Evolutionary conservation across 2,329 filamentous ascomycete genomes (phyloP).

Genomic region (Microdochium nivale): DNA sequence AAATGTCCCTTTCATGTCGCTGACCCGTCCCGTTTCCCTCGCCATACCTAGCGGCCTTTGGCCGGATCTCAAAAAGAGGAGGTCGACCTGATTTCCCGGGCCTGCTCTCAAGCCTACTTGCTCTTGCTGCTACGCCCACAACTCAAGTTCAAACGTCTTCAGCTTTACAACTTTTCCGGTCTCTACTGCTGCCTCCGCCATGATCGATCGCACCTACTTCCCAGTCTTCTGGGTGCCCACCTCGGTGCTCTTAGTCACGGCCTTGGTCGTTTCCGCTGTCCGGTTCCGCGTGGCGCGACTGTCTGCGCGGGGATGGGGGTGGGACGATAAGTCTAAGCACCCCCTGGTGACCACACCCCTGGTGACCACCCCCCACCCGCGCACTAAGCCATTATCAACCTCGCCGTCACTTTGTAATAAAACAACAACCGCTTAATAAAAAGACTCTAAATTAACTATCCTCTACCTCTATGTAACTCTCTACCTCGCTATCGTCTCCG

Average conservation of each 20-base stretch:
- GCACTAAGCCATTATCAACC: too few species aligned
- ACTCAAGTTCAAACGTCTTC: background rate
- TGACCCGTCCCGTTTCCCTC: background rate
- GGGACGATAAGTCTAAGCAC: too few species aligned
- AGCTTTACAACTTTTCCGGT: background rate
- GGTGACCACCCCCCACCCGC: too few species aligned
- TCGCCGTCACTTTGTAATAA: too few species aligned
- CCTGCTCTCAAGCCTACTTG: background rate
- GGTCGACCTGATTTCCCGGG: background rate
- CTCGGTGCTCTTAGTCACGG: background rate
- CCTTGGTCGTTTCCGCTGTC: background rate
- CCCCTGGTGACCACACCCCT: too few species aligned
- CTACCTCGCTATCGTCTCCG: too few species aligned
- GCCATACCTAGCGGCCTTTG: background rate
- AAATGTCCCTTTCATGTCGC: background rate
- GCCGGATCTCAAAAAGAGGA: background rate
- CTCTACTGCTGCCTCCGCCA: background rate
- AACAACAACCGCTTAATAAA: too few species aligned
- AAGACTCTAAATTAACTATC: too few species aligned
- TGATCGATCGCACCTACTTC: background rate
- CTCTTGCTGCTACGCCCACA: background rate
- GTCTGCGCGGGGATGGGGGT: background rate
- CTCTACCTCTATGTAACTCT: too few species aligned
- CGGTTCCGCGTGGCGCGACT: background rate
- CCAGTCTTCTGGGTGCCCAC: background rate